Percentiles rank a stretch among this genome's conserved stretches.
These are phyloP conservation scores for Paramecium sexaurelia DNA, from an alignment of 73 alveolate genomes.

Conservation along the genomic window DNA sequence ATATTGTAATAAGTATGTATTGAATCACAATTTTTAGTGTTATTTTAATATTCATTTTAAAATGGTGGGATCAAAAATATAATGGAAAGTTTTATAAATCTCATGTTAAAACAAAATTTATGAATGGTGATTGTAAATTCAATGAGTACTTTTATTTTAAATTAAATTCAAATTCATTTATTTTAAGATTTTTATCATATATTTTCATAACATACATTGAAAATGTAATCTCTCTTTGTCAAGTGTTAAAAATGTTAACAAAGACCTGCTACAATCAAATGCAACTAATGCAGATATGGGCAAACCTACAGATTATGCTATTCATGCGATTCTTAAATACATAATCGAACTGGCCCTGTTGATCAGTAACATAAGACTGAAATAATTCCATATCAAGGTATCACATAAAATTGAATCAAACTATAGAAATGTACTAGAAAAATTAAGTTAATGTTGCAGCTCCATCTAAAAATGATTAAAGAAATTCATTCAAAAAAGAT, in stretches of 20 bases:
- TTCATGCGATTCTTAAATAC: conserved; percentile 46
- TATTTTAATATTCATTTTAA: conserved; percentile 37
- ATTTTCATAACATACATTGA: conserved; percentile 1
- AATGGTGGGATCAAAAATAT: not conserved
- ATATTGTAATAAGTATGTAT: too few relatives aligned
- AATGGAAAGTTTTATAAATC: not conserved
- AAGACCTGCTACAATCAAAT: conserved; percentile 49
- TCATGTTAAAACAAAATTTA: not conserved
- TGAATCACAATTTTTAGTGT: too few relatives aligned
- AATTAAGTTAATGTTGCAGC: not conserved
- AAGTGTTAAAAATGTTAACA: conserved; percentile 49
- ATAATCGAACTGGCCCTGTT: conserved; percentile 49
- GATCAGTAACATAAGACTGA: conserved; percentile 41
- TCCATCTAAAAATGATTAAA: conserved; percentile 16
- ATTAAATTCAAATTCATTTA: not conserved
- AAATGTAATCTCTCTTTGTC: conserved; percentile 51
- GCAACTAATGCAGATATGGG: conserved; percentile 38
- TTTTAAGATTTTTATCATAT: not conserved
- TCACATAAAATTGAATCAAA: not conserved
- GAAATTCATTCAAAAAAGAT: conserved; percentile 50
- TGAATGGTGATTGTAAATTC: not conserved
- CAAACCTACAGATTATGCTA: conserved; percentile 39
- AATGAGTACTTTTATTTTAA: not conserved
- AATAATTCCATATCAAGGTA: conserved; percentile 49
- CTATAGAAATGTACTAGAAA: conserved; percentile 41